Evolutionary conservation across 73 alveolate species (phyloP), one percentile per base, ranked within the genome.

Genomic region (Paramecium pentaurelia): DNA sequence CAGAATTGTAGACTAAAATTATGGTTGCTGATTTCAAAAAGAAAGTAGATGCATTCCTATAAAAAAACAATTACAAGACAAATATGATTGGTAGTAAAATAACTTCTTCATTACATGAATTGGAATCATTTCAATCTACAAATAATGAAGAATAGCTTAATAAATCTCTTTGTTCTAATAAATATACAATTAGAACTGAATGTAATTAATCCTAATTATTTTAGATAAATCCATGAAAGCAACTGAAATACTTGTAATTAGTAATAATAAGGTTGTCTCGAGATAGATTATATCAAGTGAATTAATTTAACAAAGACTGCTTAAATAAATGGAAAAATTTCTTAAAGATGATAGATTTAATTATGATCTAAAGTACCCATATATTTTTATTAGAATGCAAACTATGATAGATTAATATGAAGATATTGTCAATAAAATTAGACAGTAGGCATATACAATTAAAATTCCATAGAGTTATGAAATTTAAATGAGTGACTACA

Each of bases 21-120:
- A 64, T 64, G 84, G 84, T 64, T 64, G 84, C 84, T 64, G 84
- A 64, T 64, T 64, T 64, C 27, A 73, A 73, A 36, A 73, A 73
- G 34, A 37, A 34, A 14, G 58, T 73, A 16, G 34, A 73, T 37
- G 87, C 87, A 2, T 30, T 73, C 47, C 27, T 40, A 73, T 16
- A 2, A 73, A 40, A 73, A 36, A 36, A 40, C 5, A 36, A 38
- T 36, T 37, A 73, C 14, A 73, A 22, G 40, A 20, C 87, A 0
- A 34, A 36, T 73, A 4, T 64, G 47, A 18, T 36, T 30, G 47
- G 47, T 73, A 36, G 47, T 32, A 64, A 37, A 44, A 73, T 37
- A 73, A 73, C 58, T 20, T 18, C 60, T 5, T 73, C 87, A 37
- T 38, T 73, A 36, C 40, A 73, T 36, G 87, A 73, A 16, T 40